Evolutionary conservation across 352 stramenopile species (phyloP).

Genomic region (Pythium folliculosum): DNA sequence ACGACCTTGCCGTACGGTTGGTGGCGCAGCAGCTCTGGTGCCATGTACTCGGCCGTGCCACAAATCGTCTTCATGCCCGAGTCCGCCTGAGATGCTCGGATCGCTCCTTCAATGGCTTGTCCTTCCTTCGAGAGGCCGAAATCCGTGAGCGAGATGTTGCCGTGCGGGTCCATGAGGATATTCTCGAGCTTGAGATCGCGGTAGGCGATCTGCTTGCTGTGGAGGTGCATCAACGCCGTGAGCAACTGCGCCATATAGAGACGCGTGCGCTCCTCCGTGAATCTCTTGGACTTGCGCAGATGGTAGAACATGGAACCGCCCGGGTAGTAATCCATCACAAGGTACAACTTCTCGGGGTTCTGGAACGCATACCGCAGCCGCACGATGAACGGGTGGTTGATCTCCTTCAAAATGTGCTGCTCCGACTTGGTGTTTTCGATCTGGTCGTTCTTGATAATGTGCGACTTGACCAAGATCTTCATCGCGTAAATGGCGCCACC

Average conservation of each 20-base stretch:
- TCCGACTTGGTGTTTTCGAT: constrained; percentile 93
- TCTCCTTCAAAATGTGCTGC: constrained; percentile 90
- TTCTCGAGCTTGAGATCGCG: constrained; percentile 91
- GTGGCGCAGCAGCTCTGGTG: constrained; percentile 78
- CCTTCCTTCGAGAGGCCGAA: constrained; percentile 89
- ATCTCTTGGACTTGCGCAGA: constrained; percentile 85
- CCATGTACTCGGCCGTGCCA: constrained; percentile 89
- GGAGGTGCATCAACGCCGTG: constrained; percentile 86
- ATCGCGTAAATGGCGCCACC: constrained; percentile 90
- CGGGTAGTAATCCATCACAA: constrained; percentile 96
- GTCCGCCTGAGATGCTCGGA: constrained; percentile 77
- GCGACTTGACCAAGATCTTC: constrained; percentile 94
- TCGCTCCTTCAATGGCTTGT: constrained; percentile 78
- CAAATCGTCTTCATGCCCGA: constrained; percentile 90
- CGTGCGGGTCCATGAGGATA: constrained; percentile 88
- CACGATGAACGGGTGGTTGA: constrained; percentile 88
- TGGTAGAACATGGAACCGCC: constrained; percentile 91
- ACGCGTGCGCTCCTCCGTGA: constrained; percentile 80
- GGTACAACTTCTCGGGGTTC: constrained; percentile 93
- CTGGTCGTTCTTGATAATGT: constrained; percentile 93
- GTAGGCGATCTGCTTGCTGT: constrained; percentile 90
- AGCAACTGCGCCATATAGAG: constrained; percentile 89
- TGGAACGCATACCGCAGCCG: constrained; percentile 87
- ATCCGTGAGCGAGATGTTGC: constrained; percentile 87
- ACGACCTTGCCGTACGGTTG: constrained; percentile 90